Evolutionary conservation across 305 asterid species (phyloP), one percentile per base, ranked within the genome.

Genomic region (Ilex paraguariensis): DNA sequence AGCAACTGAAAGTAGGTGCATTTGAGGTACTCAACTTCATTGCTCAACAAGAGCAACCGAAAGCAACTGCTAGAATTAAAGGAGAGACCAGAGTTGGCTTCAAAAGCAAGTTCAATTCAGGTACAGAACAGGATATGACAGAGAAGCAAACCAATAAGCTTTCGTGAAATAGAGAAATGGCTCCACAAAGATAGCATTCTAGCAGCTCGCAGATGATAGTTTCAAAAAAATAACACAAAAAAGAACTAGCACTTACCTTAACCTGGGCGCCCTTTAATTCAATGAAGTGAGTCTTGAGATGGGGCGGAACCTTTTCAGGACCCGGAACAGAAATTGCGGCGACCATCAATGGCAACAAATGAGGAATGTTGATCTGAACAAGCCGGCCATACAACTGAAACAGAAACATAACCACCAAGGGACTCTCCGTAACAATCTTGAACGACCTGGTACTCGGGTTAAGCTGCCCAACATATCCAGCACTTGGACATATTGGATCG

Each of bases 231-330:
- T 16, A 11, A 17, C 54, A 14, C 33, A 44, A 61, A 67, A 56
- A 74, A 59, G 56, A 54, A 40, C 21, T 13, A 52, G 13, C 39
- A 31, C 66, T 44, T 80, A 93, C 99, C 99, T 93, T 93, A 65
- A 93, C 99, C 69, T 93, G 99, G 36, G 96, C 95, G 2, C 99
- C 97, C 74, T 90, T 90, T 62, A 93, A 91, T 84, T 93, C 99
- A 56, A 83, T 78, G 66, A 90, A 93, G 83, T 93, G 96, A 59
- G 83, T 77, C 83, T 85, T 93, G 75, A 93, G 68, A 78, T 86
- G 95, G 42, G 94, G 84, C 53, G 92, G 93, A 61, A 90, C 90
- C 85, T 84, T 84, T 73, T 87, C 97, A 30, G 99, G 99, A 45
- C 99, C 99, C 3, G 91, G 95, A 63, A 93, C 95, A 65, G 99